Base-by-base conservation (phyloP, 768 basidiomycete species). In the Artomyces pyxidatus region DNA sequence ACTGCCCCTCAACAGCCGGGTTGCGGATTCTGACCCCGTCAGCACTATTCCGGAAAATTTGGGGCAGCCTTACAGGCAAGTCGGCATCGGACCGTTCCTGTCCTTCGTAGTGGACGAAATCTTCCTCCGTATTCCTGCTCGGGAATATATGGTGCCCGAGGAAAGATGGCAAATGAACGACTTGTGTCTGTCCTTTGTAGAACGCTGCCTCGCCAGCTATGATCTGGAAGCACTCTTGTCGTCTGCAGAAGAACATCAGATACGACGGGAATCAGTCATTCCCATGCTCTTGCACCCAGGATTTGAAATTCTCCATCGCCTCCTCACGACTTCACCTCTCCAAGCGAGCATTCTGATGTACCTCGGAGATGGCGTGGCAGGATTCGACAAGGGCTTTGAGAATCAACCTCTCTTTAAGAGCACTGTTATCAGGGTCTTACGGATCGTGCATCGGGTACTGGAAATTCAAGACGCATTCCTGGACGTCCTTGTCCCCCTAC, bases 71-170 rank as follows among this genome's bases (percentile, higher is more conserved):
- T 85, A 90, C 56, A 80, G 92, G 19, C 65, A 81, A 14, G 83
- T 86, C 1, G 92, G 92, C 0, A 79, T 94, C 47, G 79, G 72
- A 0, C 90, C 92, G 0, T 95, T 88, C 65, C 73, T 83, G 10
- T 69, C 76, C n/a, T 97, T 95, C 61, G 85, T 94, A 47, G 68
- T 95, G 52, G 92, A 97, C 58, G 88, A 86, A 41, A 88, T 98
- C 3, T 87, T 97, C 55, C 75, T 83, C 27, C 81, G 83, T 45
- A 83, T 89, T 37, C 73, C 80, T 12, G 75, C 71, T 45, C 75
- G 93, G 39, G 90, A 88, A 51, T 97, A 86, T 59, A 70, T 77
- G 3, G 75, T 75, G 27, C 80, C 80, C 10, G 79, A 79, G 11
- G 91, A 97, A 59, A 69, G 85, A 52, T 97, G 91, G 92, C 74